Evolutionary conservation across 1,284 basidiomycete species (phyloP).

Genomic region (Cutaneotrichosporon dermatis): DNA sequence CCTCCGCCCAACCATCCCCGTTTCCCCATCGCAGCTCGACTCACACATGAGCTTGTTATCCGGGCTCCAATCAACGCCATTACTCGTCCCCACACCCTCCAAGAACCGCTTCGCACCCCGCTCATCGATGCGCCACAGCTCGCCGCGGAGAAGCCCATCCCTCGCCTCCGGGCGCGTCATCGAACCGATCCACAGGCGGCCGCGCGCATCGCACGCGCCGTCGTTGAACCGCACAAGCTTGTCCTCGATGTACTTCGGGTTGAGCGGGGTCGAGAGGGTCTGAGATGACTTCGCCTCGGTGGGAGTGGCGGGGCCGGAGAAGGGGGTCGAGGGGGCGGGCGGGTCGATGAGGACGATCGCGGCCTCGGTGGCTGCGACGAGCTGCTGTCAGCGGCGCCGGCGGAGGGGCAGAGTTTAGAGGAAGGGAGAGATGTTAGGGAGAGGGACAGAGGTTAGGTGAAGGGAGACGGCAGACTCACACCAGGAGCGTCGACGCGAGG

Average conservation of each 20-base stretch:
- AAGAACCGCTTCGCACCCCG: conserved; percentile 26
- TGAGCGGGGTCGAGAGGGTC: conserved; percentile 24
- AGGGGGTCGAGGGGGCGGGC: neutral
- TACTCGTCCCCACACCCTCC: conserved; percentile 35
- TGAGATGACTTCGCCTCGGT: neutral
- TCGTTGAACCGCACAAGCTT: conserved; percentile 45
- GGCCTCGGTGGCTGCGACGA: conserved; percentile 16
- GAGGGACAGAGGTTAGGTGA: too few relatives aligned
- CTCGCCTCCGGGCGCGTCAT: conserved; percentile 28
- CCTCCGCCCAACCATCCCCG: too few relatives aligned
- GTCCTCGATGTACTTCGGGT: conserved; percentile 15
- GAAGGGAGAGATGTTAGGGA: too few relatives aligned
- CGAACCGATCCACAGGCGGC: conserved; percentile 39
- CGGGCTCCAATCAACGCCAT: conserved; percentile 46
- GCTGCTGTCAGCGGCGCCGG: conserved; percentile 19
- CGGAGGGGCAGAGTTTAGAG: too few relatives aligned
- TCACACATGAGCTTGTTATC: conserved; percentile 44
- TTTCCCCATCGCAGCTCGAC: neutral
- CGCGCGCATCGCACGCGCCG: conserved; percentile 42
- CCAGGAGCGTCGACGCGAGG: conserved; percentile 29
- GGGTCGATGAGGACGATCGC: conserved; percentile 17
- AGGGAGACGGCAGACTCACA: too few relatives aligned
- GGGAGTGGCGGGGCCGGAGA: too few relatives aligned
- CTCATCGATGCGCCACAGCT: conserved; percentile 39
- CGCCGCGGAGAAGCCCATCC: conserved; percentile 22